phyloP scores from a whole-genome alignment of 768 basidiomycete genomes.

The Termitomyces sp. region DNA sequence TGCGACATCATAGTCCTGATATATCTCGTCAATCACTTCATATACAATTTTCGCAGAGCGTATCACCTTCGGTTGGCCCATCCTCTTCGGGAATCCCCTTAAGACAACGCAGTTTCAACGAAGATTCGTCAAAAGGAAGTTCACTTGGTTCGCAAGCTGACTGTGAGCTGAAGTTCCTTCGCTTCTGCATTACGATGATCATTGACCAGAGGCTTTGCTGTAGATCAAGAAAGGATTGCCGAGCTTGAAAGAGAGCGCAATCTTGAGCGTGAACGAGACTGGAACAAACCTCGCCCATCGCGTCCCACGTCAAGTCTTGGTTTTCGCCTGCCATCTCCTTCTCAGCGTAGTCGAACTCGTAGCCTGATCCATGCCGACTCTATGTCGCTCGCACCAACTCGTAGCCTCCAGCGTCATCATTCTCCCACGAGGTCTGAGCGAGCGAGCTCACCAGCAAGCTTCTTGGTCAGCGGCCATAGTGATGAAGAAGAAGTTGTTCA shows the following conservation, averaged over 20 bases:
- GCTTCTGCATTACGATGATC: background rate
- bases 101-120: slow-evolving; percentile 34
- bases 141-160: slow-evolving; percentile 49
- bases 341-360: slow-evolving; percentile 17
- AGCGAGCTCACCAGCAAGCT: slow-evolving; percentile 39
- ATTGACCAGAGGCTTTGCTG: background rate
- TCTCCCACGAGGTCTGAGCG: slow-evolving; percentile 29
- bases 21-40: slow-evolving; percentile 16
- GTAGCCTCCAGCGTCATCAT: slow-evolving; percentile 26
- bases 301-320: slow-evolving; percentile 44
- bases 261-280: slow-evolving; percentile 38
- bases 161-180: slow-evolving; percentile 31
- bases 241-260: background rate
- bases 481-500: slow-evolving; percentile 21
- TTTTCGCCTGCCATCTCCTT: slow-evolving; percentile 28
- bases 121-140: slow-evolving; percentile 38
- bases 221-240: slow-evolving; percentile 41
- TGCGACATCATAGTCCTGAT: slow-evolving; percentile 18
- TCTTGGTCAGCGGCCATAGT: slow-evolving; percentile 26
- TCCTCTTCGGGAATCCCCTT: slow-evolving; percentile 21
- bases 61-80: slow-evolving; percentile 12
- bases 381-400: slow-evolving; percentile 19
- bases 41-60: slow-evolving; percentile 10
- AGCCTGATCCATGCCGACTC: slow-evolving; percentile 34
- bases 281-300: slow-evolving; percentile 44